Evolutionary conservation across 2,329 filamentous ascomycete genomes (phyloP).

Genomic region (Fusarium palustre): DNA sequence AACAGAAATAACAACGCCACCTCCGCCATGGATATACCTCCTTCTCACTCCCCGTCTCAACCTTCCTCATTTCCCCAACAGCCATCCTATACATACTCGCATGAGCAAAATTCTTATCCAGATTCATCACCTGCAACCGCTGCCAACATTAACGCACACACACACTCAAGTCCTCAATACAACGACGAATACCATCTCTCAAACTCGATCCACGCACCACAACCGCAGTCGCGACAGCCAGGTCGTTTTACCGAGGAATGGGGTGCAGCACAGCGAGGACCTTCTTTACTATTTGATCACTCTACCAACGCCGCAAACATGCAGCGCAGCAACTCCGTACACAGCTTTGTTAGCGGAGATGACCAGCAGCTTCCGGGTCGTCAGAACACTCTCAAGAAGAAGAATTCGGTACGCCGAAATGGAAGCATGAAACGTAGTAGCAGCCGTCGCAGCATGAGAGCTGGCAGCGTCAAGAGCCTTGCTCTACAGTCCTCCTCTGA

Average conservation of each 20-base stretch:
- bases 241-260: slow-evolving; percentile 77
- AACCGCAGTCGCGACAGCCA: slow-evolving; percentile 42
- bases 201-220: slow-evolving; percentile 36
- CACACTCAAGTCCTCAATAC: slow-evolving; percentile 31
- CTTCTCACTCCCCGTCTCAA: slow-evolving; percentile 41
- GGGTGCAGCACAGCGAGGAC: slow-evolving; percentile 75
- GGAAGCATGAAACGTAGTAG: slow-evolving; percentile 81
- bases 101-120: slow-evolving; percentile 40
- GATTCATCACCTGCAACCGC: slow-evolving; percentile 37
- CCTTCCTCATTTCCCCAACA: slow-evolving; percentile 39
- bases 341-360: slow-evolving; percentile 64
- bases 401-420: slow-evolving; percentile 78
- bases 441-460: slow-evolving; percentile 83
- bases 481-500: slow-evolving; percentile 76
- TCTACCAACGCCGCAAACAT: slow-evolving; percentile 54
- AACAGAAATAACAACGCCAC: slow-evolving; percentile 46
- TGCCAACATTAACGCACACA: slow-evolving; percentile 38
- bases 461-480: slow-evolving; percentile 87
- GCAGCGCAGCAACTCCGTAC: slow-evolving; percentile 72
- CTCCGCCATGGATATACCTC: slow-evolving; percentile 50
- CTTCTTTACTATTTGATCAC: slow-evolving; percentile 68
- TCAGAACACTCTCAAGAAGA: slow-evolving; percentile 88
- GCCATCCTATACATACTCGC: slow-evolving; percentile 35
- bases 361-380: slow-evolving; percentile 58
- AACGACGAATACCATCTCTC: slow-evolving; percentile 37